phyloP scores from a whole-genome alignment of 2,329 filamentous ascomycete genomes.

The Stagonosporopsis chrysanthemi region DNA sequence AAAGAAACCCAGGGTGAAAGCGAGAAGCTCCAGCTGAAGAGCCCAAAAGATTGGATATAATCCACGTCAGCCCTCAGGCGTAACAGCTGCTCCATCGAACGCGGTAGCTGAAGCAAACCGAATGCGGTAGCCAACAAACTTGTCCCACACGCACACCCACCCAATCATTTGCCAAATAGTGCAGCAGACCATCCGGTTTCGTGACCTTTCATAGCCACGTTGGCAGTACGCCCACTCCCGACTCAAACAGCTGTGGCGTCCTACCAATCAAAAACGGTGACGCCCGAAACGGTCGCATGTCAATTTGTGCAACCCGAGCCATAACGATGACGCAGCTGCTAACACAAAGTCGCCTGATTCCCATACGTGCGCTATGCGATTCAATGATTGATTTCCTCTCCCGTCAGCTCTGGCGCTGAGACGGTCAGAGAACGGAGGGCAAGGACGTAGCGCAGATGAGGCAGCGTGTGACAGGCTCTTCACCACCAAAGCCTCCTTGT shows the following conservation, averaged over 20 bases:
- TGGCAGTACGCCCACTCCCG: slow-evolving; percentile 2
- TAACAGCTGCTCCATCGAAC: not conserved
- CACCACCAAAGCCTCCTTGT: slow-evolving; percentile 2
- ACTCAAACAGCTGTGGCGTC: slow-evolving; percentile 9
- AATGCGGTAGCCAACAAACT: not conserved
- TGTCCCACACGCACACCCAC: not conserved
- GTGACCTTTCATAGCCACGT: slow-evolving; percentile 13
- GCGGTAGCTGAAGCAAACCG: not conserved
- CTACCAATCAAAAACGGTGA: not conserved
- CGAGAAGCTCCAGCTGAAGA: slow-evolving; percentile 25
- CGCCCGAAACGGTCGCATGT: slow-evolving; percentile 20
- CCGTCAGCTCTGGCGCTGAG: slow-evolving; percentile 7
- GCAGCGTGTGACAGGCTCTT: slow-evolving; percentile 11
- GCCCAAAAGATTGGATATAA: slow-evolving; percentile 32
- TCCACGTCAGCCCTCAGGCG: not conserved
- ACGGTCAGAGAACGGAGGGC: not conserved
- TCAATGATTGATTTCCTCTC: slow-evolving; percentile 3
- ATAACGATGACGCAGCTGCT: slow-evolving; percentile 16
- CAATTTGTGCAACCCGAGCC: slow-evolving; percentile 11
- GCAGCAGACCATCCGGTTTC: not conserved
- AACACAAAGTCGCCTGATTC: slow-evolving; percentile 3
- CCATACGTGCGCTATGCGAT: slow-evolving; percentile 4
- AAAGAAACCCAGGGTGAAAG: slow-evolving; percentile 43
- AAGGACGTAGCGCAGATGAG: not conserved
- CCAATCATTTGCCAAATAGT: not conserved